phyloP scores from a whole-genome alignment of 805 yeast genomes.

The Metschnikowia dekortorum region DNA sequence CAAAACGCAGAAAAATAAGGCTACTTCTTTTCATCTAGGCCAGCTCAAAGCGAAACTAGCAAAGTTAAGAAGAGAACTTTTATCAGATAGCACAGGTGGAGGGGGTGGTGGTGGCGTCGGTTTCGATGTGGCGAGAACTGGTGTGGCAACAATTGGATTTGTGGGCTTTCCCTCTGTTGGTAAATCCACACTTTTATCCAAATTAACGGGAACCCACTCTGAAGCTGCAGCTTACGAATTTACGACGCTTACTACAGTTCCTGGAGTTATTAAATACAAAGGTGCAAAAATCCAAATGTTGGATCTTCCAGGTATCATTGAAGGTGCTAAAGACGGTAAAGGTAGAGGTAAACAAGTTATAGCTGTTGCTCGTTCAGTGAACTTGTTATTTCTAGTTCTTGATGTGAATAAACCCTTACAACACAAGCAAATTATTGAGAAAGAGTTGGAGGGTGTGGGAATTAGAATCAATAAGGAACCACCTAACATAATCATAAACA shows the following conservation, averaged over 20 bases:
- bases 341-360: slow-evolving; percentile 96
- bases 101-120: slow-evolving; percentile 95
- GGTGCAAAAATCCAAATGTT: slow-evolving; percentile 98
- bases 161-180: slow-evolving; percentile 98
- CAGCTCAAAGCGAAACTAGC: slow-evolving; percentile 96
- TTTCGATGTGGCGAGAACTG: slow-evolving; percentile 98
- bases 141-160: slow-evolving; percentile 95
- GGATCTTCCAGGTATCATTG: slow-evolving; percentile 86
- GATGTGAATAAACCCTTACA: slow-evolving; percentile 96
- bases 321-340: slow-evolving; percentile 88
- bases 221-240: slow-evolving; percentile 98
- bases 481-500: slow-evolving; percentile 87
- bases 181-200: slow-evolving; percentile 77
- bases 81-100: slow-evolving; percentile 54
- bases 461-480: slow-evolving; percentile 88
- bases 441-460: slow-evolving; percentile 96
- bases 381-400: slow-evolving; percentile 84
- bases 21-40: slow-evolving; percentile 95
- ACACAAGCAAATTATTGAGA: slow-evolving; percentile 90
- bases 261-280: slow-evolving; percentile 91
- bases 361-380: slow-evolving; percentile 98
- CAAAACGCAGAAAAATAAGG: slow-evolving; percentile 95
- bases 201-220: slow-evolving; percentile 91
- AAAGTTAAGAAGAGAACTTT: slow-evolving; percentile 85
- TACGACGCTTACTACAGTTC: slow-evolving; percentile 95